Evolutionary conservation across 129 eudicot species (phyloP), one percentile per base, ranked within the genome.

Genomic region (Heracleum sosnowskyi): DNA sequence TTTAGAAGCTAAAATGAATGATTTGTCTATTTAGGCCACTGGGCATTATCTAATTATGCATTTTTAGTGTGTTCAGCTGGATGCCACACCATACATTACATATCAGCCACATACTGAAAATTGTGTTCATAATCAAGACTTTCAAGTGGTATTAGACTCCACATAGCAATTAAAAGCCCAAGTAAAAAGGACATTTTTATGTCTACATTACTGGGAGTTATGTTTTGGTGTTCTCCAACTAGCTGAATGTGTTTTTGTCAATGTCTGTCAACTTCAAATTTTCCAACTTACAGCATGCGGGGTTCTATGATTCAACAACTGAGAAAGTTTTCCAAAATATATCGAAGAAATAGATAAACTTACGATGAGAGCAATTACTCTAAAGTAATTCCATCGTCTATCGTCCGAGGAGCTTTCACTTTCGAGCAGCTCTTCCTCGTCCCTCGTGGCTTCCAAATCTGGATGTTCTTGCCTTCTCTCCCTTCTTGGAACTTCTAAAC

Each of bases 321-420:
- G 16, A 31, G 40, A 74, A 46, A 74, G 24, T 26, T 66, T 13
- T 66, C n/a, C 35, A 4, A 49, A 60, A 22, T 60, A 2, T 60
- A 1, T n/a, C 1, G 33, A 13, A 26, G 33, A 60, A 60, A 66
- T 29, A 29, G 24, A 12, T 36, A 39, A 76, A 86, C 95, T 92
- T 81, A 92, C 97, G 6, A 88, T 79, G 40, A 88, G 80, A 69
- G 97, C 97, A 74, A 95, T 77, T 18, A 83, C 69, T 88, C 87
- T 90, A 73, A 89, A 91, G 76, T 78, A 79, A 42, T 91, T 74
- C 72, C 86, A 91, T 69, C 83, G 85, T 77, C 85, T 83, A 72
- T 91, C 89, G 9, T 79, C 87, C 0, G 89, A 63, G 39, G 86
- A 76, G 79, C 90, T 85, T 37, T 92, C 91, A 3, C 79, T 78